These are phyloP conservation scores for Pyrus communis DNA, from an alignment of 306 rosid species.

Conservation along the genomic window DNA sequence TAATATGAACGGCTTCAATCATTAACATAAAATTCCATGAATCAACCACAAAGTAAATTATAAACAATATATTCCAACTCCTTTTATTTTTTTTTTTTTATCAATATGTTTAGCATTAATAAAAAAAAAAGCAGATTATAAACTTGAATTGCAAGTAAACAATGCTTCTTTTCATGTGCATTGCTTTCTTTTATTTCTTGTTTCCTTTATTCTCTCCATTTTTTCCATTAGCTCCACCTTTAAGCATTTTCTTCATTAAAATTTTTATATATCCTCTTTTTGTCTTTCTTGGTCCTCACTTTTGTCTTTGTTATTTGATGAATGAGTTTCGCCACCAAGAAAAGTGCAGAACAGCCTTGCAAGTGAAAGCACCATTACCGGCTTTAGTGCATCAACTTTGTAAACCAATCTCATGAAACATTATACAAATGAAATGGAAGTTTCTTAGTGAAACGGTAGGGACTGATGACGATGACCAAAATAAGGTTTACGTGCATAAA, in stretches of 20 bases:
- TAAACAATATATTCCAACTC: neutral
- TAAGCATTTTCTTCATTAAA: slow-evolving; percentile 8
- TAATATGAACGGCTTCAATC: too few species aligned
- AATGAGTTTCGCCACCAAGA: neutral
- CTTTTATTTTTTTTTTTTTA: neutral
- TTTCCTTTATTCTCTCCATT: slow-evolving; percentile 14
- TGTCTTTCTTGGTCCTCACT: neutral
- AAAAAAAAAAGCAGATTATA: slow-evolving; percentile 24
- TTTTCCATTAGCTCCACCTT: slow-evolving; percentile 6
- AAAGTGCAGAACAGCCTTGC: neutral
- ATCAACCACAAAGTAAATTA: too few species aligned
- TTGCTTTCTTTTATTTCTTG: slow-evolving; percentile 13
- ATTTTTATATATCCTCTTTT: neutral
- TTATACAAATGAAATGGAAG: neutral
- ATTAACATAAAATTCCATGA: too few species aligned
- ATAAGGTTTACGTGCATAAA: neutral
- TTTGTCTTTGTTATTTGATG: neutral
- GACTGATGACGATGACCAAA: neutral
- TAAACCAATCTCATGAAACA: neutral
- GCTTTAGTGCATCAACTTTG: neutral
- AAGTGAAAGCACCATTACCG: slow-evolving; percentile 1
- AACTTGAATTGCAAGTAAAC: slow-evolving; percentile 60
- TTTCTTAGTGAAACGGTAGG: neutral
- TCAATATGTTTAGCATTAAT: neutral
- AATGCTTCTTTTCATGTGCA: slow-evolving; percentile 18